phyloP scores from a whole-genome alignment of 306 rosid species.

The Hippophae rhamnoides region DNA sequence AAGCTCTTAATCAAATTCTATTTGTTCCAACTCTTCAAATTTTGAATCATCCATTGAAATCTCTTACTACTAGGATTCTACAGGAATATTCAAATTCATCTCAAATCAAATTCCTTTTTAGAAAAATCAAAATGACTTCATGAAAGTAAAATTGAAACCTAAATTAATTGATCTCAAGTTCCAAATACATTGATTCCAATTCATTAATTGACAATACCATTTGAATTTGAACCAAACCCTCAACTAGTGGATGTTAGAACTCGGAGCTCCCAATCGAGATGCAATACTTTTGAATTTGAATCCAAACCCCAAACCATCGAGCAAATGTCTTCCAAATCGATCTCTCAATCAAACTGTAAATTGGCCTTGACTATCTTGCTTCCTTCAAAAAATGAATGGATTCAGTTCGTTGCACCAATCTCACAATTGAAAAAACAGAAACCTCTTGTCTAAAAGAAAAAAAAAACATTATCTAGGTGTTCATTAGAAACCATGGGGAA shows the following conservation, averaged over 20 bases:
- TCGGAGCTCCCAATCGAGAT: neutral
- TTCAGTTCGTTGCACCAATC: constrained; percentile 27
- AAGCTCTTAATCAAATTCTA: neutral
- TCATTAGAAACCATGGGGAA: constrained; percentile 76
- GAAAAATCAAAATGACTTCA: neutral
- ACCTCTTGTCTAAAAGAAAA: neutral
- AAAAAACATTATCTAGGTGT: constrained; percentile 52
- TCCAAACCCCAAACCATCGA: constrained; percentile 4
- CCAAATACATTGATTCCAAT: constrained; percentile 6
- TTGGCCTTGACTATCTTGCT: constrained; percentile 46
- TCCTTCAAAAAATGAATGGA: constrained; percentile 61
- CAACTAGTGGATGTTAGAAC: neutral
- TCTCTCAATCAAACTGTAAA: constrained; percentile 24
- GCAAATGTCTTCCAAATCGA: constrained; percentile 7
- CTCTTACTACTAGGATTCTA: constrained; percentile 18
- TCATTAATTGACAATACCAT: constrained; percentile 2
- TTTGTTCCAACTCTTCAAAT: constrained; percentile 22
- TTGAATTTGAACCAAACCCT: constrained; percentile 8
- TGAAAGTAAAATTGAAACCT: constrained; percentile 33
- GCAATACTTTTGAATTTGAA: constrained; percentile 7
- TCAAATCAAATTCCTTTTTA: constrained; percentile 2
- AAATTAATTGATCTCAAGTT: constrained; percentile 31
- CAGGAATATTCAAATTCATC: constrained; percentile 17
- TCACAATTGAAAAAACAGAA: neutral
- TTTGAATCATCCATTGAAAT: constrained; percentile 26